Base-by-base conservation (phyloP, 2,329 filamentous ascomycete genomes). In the Ramichloridium luteum region DNA sequence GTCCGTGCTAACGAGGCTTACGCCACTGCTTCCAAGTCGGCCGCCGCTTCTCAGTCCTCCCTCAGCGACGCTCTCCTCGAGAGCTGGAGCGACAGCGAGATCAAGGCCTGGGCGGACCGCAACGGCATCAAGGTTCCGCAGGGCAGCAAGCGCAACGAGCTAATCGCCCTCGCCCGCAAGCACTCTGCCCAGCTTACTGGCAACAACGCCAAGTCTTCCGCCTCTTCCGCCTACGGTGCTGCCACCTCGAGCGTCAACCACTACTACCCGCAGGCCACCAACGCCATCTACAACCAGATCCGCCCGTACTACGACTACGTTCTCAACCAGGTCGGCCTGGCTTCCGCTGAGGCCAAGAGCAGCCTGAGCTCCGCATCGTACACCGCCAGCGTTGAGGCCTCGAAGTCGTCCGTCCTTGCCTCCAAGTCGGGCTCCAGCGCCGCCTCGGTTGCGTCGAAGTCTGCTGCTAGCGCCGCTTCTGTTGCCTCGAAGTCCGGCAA, bases 71-170 rank as follows among this genome's bases (percentile, higher is more conserved):
- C 78, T 48, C 66, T 94, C 32, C 80, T 96, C 50, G 77, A 93
- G 47, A 76, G 81, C 3, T 98, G 90, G 90, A 77, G 80, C 50
- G 86, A 94, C 51, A 77, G 71, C 49, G 67, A 93, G 57, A 70
- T 98, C 55, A 96, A 96, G 69, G 78, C 83, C 41, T 96, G 90
- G 64, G 76, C 76, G 34, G 88, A 96, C 64, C 83, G 86, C 68
- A 90, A 96, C 48, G 74, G 75, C 36, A 80, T 98, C 53, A 70
- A 70, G 64, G 83, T 94, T 30, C 90, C 90, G 6, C 88, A 96
- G 54, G 90, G 88, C 28, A 92, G 82, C 51, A 86, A 80, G 66
- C 66, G 74, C 46, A 92, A 94, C 50, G 88, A 98, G 58, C 71
- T 96, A 15, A 67, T 92, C 32, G 85, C 88, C 32, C 72, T 96